phyloP scores from a whole-genome alignment of 306 rosid species.

The Cucurbita moschata region DNA sequence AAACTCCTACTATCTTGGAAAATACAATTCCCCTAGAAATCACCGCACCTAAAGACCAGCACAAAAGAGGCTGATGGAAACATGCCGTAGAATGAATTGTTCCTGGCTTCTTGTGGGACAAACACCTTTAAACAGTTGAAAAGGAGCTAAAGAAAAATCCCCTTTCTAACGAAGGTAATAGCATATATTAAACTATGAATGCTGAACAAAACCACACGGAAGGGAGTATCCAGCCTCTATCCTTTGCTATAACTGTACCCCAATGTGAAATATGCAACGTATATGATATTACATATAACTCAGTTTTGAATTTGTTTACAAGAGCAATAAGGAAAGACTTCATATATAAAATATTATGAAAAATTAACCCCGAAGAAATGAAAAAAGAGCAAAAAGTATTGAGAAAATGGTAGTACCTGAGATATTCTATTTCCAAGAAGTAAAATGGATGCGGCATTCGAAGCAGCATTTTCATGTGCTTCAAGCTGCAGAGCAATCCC shows the following conservation, averaged over 20 bases:
- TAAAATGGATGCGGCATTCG: conserved; percentile 91
- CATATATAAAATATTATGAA: neutral
- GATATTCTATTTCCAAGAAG: conserved; percentile 89
- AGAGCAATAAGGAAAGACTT: neutral
- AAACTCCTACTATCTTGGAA: neutral
- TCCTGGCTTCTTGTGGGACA: neutral
- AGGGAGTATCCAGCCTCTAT: neutral
- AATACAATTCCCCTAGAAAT: neutral
- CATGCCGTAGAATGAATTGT: neutral
- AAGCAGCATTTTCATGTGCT: conserved; percentile 88
- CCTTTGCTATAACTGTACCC: neutral
- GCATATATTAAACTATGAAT: neutral
- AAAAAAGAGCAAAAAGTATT: neutral
- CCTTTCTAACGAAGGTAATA: neutral
- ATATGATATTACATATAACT: neutral
- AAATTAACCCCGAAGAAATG: neutral
- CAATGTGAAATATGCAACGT: neutral
- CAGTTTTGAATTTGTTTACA: neutral
- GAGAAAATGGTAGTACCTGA: conserved; percentile 29
- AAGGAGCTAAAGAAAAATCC: neutral
- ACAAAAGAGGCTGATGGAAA: neutral
- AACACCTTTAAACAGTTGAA: neutral
- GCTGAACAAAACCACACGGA: neutral
- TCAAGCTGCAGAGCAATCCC: conserved; percentile 88
- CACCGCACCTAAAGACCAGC: neutral